phyloP scores from a whole-genome alignment of 1,284 basidiomycete genomes.

The Termitomyces sp. region DNA sequence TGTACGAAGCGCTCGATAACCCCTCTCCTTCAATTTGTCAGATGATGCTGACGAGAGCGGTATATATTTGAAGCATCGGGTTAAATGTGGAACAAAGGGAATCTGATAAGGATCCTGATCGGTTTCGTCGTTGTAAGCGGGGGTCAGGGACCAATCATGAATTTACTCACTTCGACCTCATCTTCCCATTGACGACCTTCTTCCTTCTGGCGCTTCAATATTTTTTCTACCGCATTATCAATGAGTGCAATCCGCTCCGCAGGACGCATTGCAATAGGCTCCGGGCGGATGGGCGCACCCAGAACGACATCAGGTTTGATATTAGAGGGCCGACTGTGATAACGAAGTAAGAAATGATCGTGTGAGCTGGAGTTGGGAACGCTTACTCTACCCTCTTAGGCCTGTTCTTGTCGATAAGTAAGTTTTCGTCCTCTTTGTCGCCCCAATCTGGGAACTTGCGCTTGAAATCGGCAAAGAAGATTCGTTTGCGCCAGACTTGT shows the following conservation, averaged over 20 bases:
- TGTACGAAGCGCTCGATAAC: slow-evolving; percentile 54
- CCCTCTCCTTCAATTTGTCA: neutral
- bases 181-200: slow-evolving; percentile 84
- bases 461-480: neutral
- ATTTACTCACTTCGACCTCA: slow-evolving; percentile 61
- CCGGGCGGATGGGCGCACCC: slow-evolving; percentile 24
- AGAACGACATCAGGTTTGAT: neutral
- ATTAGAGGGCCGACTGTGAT: neutral
- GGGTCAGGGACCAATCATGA: neutral
- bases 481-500: neutral
- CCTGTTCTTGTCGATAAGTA: neutral
- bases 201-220: slow-evolving; percentile 63
- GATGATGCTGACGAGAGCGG: neutral
- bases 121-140: neutral
- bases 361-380: neutral
- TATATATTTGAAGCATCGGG: slow-evolving; percentile 57
- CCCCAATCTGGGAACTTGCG: neutral
- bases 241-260: slow-evolving; percentile 62
- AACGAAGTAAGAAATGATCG: neutral
- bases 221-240: slow-evolving; percentile 63
- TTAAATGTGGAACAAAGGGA: slow-evolving; percentile 39
- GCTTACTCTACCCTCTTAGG: neutral
- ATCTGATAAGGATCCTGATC: slow-evolving; percentile 58
- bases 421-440: neutral
- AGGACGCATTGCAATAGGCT: slow-evolving; percentile 46